Base-by-base conservation (phyloP, 1,139 yeast species). In the Protomyces inouyei region DNA sequence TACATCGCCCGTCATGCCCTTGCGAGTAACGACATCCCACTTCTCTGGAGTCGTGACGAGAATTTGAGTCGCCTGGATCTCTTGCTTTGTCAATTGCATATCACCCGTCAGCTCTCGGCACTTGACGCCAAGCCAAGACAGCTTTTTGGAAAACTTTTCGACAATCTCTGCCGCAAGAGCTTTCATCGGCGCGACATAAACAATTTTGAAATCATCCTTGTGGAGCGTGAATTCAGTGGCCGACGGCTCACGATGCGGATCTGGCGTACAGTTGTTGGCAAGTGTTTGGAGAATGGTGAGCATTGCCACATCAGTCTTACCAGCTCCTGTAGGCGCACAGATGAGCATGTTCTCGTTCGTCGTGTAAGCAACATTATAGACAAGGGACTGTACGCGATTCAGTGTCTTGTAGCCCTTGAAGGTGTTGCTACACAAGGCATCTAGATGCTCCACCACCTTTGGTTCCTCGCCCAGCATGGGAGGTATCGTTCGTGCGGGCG, bases 241-340 rank as follows among this genome's bases (percentile, higher is more conserved):
- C 73, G 59, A 60, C 18, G 69, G 68, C 21, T 63, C 68, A 10
- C 54, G 64, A 43, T 64, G 61, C 5, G 70, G 68, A 46, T 66
- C 64, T 6, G 68, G 69, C 76, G 73, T 72, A 78, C 87, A 40
- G 80, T 80, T 84, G 72, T 89, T 93, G 53, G 85, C 83, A n/a
- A 93, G 86, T 0, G 95, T 83, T 70, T 87, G 89, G 64, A 95
- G 78, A 71, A 93, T 85, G 0, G 98, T 81, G 52, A 93, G 77
- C 71, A 95, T 77, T 0, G 99, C 99, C 51, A 95, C 96, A 74
- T 95, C 98, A 0, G 99, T 95, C 73, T 93, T 93, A 82, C 99
- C 99, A 6, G 98, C 98, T 80, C 99, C 98, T 0, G 99, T 93
- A 1, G 99, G 99, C 0, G 99, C 99, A 83, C 98, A 93, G 1